Conservation (phyloP, 1,284 basidiomycete genomes). For the Clitocybe nebularis region DNA sequence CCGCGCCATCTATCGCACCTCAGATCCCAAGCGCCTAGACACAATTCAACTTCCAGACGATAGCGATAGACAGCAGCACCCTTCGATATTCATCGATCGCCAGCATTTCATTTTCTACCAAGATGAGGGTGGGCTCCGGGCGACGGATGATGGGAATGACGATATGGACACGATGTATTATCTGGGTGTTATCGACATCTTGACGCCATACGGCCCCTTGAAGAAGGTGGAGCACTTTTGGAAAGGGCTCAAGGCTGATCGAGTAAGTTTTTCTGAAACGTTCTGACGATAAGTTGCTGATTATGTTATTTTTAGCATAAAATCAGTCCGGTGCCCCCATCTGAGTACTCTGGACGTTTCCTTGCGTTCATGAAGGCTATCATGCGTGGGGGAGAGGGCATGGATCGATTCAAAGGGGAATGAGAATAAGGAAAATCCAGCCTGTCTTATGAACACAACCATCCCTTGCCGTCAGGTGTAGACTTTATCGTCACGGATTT, state of each 20-base stretch:
- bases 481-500: too few species aligned
- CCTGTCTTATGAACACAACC: too few species aligned
- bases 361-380: slow-evolving; percentile 83
- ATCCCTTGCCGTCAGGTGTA: too few species aligned
- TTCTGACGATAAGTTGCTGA: slow-evolving; percentile 8
- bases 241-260: slow-evolving; percentile 86
- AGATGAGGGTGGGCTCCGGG: slow-evolving; percentile 91
- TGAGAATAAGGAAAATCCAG: slow-evolving; percentile 6
- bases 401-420: slow-evolving; percentile 52
- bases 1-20: slow-evolving; percentile 72
- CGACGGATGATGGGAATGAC: slow-evolving; percentile 83
- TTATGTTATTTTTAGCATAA: slow-evolving; percentile 60
- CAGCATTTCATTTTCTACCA: slow-evolving; percentile 93
- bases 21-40: slow-evolving; percentile 75
- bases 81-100: slow-evolving; percentile 62
- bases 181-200: slow-evolving; percentile 90
- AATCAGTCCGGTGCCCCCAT: slow-evolving; percentile 87
- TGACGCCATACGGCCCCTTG: slow-evolving; percentile 79
- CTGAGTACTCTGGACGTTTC: slow-evolving; percentile 85
- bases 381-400: slow-evolving; percentile 80
- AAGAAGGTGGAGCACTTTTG: slow-evolving; percentile 91
- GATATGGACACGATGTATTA: slow-evolving; percentile 86
- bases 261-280: slow-evolving; percentile 46
- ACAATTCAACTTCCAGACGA: slow-evolving; percentile 59
- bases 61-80: slow-evolving; percentile 9